Evolutionary conservation across 2,329 filamentous ascomycete genomes (phyloP), one percentile per base, ranked within the genome.

Genomic region (Massarina eburnea): DNA sequence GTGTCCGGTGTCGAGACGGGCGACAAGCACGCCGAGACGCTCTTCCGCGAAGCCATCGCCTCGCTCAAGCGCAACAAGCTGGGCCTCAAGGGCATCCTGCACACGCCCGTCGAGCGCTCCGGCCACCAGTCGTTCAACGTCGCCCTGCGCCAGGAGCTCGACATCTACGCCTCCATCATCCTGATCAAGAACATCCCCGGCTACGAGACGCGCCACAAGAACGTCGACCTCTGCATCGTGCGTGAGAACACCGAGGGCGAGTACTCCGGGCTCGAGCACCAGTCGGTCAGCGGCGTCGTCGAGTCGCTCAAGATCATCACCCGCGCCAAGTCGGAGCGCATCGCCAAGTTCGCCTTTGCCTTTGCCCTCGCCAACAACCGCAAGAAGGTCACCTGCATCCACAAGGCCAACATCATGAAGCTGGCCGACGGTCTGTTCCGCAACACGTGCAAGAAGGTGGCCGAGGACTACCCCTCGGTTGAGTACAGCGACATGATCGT

Each of bases 351-450:
- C 71, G 94, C 94, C 58, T 97, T 97, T 74, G 87, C 88, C 71
- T 99, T 99, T 70, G 94, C 94, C 48, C 86, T 97, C 48, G 94
- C 94, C 76, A 99, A 99, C 83, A 92, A 95, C 83, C 85, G 94
- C 72, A 92, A 95, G 82, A 97, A 97, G 88, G 90, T 99, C 47
- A 97, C 94, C 60, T 96, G 92, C 80, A 97, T 99, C 72, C 94
- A 99, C 87, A 99, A 99, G 84, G 94, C 94, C 77, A 99, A 99
- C 83, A 99, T 99, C 80, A 99, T 99, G 94, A 99, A 99, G 84
- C 83, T 99, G 49, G 92, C 91, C 73, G 94, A 99, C 65, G 94
- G 94, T 76, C 88, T 99, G 46, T 99, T 99, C 89, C 88, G 94
- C 73, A 92, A 86, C 79, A 97, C 94, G 61, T 95, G 97, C 82